Evolutionary conservation across 2,329 filamentous ascomycete genomes (phyloP), one percentile per base, ranked within the genome.

Genomic region (Hortaea werneckii): DNA sequence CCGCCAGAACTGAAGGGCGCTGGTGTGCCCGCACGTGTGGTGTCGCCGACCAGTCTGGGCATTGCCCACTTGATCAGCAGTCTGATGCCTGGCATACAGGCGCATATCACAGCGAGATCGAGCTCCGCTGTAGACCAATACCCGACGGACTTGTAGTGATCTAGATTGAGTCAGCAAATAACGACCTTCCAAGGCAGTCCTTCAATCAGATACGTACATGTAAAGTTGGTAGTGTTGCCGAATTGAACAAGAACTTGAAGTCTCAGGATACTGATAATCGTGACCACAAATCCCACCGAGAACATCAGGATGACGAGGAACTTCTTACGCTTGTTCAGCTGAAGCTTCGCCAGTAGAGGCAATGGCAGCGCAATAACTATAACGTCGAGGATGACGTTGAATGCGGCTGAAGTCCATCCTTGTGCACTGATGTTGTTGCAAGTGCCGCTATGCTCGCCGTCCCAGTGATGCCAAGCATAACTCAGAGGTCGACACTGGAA

Each of bases 351-450:
- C 26, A 51, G 37, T 32, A 45, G 28, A 10, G 49, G 49, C n/a
- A 58, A 44, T 0, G 55, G 55, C 11, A 58, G 49, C 9, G 38
- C 37, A 8, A 58, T 41, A 2, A 53, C 48, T 10, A 57, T 32
- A 29, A 57, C 29, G 40, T 58, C 55, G 12, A 58, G 42, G n/a
- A 49, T 28, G 12, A 51, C 45, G 27, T 51, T 51, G 4, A 51
- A 9, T 9, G 46, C 49, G 7, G 47, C 49, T 9, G 44, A 49
- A 11, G 43, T 46, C 44, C 45, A 51, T 9, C 40, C 45, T 38
- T 49, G 49, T 1, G 47, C 49, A 37, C 46, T 49, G 47, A 51
- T 49, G 39, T 51, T 40, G 29, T 40, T 45, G 34, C 49, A 51
- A 35, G 13, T 42, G 8, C 46, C 49, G 9, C 13, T 9, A 12